phyloP scores from a whole-genome alignment of 2,329 filamentous ascomycete genomes.

The Penicillium fuscoglaucum region DNA sequence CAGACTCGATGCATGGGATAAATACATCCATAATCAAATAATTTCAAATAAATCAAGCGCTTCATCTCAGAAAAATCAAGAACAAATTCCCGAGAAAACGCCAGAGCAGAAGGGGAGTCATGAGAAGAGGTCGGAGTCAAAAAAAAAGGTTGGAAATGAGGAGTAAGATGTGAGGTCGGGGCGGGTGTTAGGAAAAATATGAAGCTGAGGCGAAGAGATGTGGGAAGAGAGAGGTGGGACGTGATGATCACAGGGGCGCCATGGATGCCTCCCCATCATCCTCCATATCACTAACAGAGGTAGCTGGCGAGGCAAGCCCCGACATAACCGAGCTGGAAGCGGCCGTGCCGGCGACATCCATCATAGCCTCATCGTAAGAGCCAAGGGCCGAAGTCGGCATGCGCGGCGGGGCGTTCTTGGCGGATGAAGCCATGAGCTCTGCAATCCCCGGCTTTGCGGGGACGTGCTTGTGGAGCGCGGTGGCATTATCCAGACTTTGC shows the following conservation, averaged over 20 bases:
- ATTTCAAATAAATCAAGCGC: constrained; percentile 8
- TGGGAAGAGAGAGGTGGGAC: not conserved
- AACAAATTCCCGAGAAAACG: constrained; percentile 9
- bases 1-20: not conserved
- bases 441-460: constrained; percentile 68
- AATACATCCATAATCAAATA: constrained; percentile 7
- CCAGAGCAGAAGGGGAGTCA: constrained; percentile 8
- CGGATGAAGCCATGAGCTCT: constrained; percentile 39
- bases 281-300: constrained; percentile 37
- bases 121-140: not conserved
- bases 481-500: constrained; percentile 73
- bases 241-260: constrained; percentile 10
- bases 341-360: constrained; percentile 24
- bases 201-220: not conserved
- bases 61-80: constrained; percentile 7
- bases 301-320: constrained; percentile 40
- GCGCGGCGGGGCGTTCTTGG: constrained; percentile 27
- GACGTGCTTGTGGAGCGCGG: constrained; percentile 66
- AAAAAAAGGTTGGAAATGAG: not conserved
- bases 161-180: not conserved
- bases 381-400: constrained; percentile 15
- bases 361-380: constrained; percentile 31
- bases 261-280: constrained; percentile 30
- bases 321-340: constrained; percentile 40
- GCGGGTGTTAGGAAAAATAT: not conserved